Conservation (phyloP, 2,329 filamentous ascomycete species). For the Pseudogymnoascus pannorum region DNA sequence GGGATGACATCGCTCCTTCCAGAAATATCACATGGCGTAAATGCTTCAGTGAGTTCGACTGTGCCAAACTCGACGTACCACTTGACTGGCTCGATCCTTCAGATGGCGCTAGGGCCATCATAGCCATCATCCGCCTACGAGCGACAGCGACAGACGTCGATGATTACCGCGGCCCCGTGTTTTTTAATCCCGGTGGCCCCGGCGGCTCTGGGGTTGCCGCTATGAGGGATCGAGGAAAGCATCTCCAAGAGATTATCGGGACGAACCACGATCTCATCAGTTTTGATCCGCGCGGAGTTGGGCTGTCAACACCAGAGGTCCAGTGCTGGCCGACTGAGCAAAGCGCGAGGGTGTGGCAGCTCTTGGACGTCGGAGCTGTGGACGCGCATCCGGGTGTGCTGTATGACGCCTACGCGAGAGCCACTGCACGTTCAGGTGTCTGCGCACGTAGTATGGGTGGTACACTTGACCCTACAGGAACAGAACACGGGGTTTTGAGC, state of each 20-base stretch:
- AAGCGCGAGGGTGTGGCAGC: conserved; percentile 37
- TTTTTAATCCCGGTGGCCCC: conserved; percentile 42
- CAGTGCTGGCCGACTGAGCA: conserved; percentile 43
- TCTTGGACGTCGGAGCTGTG: conserved; percentile 38
- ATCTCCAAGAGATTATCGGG: conserved; percentile 33
- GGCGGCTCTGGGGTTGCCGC: conserved; percentile 36
- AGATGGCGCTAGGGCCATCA: conserved; percentile 12
- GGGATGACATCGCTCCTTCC: background rate
- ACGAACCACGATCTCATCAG: conserved; percentile 38
- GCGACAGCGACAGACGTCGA: conserved; percentile 19
- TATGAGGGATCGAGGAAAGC: conserved; percentile 21
- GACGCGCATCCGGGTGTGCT: conserved; percentile 41
- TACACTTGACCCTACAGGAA: conserved; percentile 18
- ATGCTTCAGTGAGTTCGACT: background rate
- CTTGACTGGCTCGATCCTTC: conserved; percentile 22
- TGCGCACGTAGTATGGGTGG: conserved; percentile 30
- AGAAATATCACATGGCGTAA: background rate
- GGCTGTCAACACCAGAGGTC: conserved; percentile 41
- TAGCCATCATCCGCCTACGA: conserved; percentile 19
- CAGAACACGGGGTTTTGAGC: conserved; percentile 25
- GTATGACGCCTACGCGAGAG: conserved; percentile 38
- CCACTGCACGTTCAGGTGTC: conserved; percentile 34
- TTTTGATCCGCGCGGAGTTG: conserved; percentile 44
- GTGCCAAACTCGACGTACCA: conserved; percentile 11
- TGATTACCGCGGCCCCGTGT: conserved; percentile 28